Percentiles rank a stretch among this genome's conserved stretches.
These are phyloP conservation scores for Strobilomyces dryophilus DNA, from an alignment of 768 basidiomycete genomes.

Conservation along the genomic window DNA sequence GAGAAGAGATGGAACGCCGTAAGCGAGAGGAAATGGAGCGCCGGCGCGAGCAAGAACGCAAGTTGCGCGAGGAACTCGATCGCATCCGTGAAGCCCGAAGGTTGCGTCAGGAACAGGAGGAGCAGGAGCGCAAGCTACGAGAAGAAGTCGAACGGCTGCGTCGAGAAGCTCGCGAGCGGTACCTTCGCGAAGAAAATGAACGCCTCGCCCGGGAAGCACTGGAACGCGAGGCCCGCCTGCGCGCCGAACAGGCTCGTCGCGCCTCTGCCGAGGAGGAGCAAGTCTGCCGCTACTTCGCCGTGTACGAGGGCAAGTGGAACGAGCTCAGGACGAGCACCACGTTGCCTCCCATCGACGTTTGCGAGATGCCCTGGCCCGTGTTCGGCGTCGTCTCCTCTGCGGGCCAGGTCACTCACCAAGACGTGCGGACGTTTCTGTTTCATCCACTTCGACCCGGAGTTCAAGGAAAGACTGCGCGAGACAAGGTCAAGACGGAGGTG, in stretches of 20 bases:
- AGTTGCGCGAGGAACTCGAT: constrained; percentile 8
- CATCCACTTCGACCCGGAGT: constrained; percentile 30
- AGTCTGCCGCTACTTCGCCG: constrained; percentile 8
- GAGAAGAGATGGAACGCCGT: constrained; percentile 13
- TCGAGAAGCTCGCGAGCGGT: constrained; percentile 1
- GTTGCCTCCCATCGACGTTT: constrained; percentile 23
- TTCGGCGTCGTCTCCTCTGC: constrained; percentile 19
- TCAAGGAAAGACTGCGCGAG: constrained; percentile 31
- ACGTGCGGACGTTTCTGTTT: constrained; percentile 38
- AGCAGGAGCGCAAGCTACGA: constrained; percentile 1
- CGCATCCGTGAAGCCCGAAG: background rate
- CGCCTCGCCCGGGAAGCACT: constrained; percentile 15
- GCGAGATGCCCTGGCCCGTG: constrained; percentile 44
- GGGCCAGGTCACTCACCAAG: constrained; percentile 34
- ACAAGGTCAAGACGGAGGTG: constrained; percentile 41
- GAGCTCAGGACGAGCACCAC: constrained; percentile 26
- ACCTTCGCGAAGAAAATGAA: constrained; percentile 1
- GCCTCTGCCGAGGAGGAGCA: constrained; percentile 7
- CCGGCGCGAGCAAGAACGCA: constrained; percentile 8
- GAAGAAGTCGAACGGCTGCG: constrained; percentile 8
- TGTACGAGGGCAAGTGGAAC: constrained; percentile 38
- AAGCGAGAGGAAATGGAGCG: background rate
- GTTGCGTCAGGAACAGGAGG: constrained; percentile 11
- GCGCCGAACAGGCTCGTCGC: constrained; percentile 18
- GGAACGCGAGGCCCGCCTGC: constrained; percentile 18